Evolutionary conservation across 1,139 yeast species (phyloP).

Genomic region (Yamadazyma siamensis): DNA sequence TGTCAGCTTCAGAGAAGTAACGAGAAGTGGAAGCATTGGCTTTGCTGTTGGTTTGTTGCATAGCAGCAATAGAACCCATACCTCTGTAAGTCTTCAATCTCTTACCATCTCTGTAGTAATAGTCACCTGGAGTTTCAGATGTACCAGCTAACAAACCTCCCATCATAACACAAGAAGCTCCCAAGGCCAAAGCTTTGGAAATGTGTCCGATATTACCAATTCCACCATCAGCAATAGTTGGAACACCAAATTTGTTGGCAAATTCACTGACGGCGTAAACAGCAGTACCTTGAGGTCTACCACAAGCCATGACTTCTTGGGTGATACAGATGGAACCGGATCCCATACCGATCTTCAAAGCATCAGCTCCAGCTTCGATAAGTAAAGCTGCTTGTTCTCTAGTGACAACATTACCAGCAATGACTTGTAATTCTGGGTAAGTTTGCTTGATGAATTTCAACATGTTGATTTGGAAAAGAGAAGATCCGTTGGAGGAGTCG

Average conservation of each 20-base stretch:
- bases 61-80: slow-evolving; percentile 99
- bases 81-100: slow-evolving; percentile 98
- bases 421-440: slow-evolving; percentile 76
- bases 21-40: slow-evolving; percentile 98
- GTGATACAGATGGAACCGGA: slow-evolving; percentile 98
- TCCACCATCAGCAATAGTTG: slow-evolving; percentile 99
- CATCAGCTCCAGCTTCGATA: slow-evolving; percentile 97
- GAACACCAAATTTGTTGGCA: slow-evolving; percentile 86
- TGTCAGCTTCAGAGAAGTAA: slow-evolving; percentile 93
- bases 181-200: slow-evolving; percentile 92
- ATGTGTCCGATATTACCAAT: slow-evolving; percentile 98
- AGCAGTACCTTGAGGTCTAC: slow-evolving; percentile 99
- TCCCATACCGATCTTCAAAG: slow-evolving; percentile 99
- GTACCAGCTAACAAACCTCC: slow-evolving; percentile 99
- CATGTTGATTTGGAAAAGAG: slow-evolving; percentile 91
- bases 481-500: slow-evolving; percentile 98
- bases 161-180: slow-evolving; percentile 99
- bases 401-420: slow-evolving; percentile 98
- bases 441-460: slow-evolving; percentile 83
- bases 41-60: slow-evolving; percentile 85
- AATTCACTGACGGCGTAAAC: slow-evolving; percentile 85
- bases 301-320: slow-evolving; percentile 99
- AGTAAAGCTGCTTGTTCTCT: slow-evolving; percentile 98
- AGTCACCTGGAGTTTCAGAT: slow-evolving; percentile 96
- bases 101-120: slow-evolving; percentile 96